These are phyloP conservation scores for Ogataea paraovalis DNA, from an alignment of 805 yeast species.

Conservation along the genomic window DNA sequence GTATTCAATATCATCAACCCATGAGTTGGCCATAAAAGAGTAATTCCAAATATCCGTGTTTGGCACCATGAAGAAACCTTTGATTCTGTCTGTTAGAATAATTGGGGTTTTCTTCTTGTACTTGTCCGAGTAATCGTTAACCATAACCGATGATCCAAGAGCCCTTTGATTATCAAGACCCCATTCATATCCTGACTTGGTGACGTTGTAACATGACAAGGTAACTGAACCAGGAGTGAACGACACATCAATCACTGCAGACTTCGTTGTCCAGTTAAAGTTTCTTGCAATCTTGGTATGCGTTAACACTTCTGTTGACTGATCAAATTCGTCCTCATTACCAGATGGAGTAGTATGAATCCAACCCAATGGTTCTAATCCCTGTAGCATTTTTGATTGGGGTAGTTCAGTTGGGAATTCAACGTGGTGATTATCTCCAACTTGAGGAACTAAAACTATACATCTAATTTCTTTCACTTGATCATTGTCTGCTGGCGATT, in stretches of 20 bases:
- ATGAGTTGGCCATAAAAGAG: constrained; percentile 81
- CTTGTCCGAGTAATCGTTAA: constrained; percentile 61
- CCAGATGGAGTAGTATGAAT: constrained; percentile 84
- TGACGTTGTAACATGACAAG: constrained; percentile 58
- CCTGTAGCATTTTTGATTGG: constrained; percentile 40
- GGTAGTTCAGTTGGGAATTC: constrained; percentile 53
- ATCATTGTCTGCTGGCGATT: constrained; percentile 66
- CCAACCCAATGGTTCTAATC: constrained; percentile 84
- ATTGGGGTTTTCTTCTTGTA: constrained; percentile 66
- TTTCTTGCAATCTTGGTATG: constrained; percentile 43
- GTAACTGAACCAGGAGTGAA: constrained; percentile 85
- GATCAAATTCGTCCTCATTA: constrained; percentile 43
- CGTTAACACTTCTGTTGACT: constrained; percentile 67
- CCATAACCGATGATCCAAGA: constrained; percentile 54
- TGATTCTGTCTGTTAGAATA: constrained; percentile 65
- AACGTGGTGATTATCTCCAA: constrained; percentile 66
- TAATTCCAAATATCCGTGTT: constrained; percentile 85
- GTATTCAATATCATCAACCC: constrained; percentile 59
- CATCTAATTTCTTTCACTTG: constrained; percentile 74
- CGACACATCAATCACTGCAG: constrained; percentile 60
- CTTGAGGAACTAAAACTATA: constrained; percentile 81
- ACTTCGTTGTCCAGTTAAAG: constrained; percentile 37
- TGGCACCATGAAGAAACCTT: constrained; percentile 86
- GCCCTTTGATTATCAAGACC: constrained; percentile 60
- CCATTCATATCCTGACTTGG: constrained; percentile 73